A percentile compares a stretch with the other conserved stretches of the same genome.
Evolutionary conservation across 2,329 filamentous ascomycete species (phyloP).

Genomic region (Neoascochyta sp.): DNA sequence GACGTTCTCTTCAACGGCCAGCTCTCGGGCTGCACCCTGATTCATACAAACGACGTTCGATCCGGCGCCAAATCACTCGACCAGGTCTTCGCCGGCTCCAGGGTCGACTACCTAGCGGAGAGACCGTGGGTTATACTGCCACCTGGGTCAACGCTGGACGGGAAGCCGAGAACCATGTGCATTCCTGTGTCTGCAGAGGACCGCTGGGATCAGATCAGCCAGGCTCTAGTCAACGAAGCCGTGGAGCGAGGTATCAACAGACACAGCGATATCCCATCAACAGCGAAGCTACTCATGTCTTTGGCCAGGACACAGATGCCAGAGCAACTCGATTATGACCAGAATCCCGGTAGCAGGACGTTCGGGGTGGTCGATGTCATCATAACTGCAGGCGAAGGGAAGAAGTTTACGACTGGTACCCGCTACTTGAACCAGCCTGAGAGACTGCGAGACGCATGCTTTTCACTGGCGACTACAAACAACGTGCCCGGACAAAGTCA

Average conservation of each 20-base stretch:
- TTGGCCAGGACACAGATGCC: slow-evolving; percentile 41
- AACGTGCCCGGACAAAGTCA: no score
- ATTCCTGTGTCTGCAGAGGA: slow-evolving; percentile 8
- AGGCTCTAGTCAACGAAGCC: slow-evolving; percentile 34
- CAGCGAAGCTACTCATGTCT: slow-evolving; percentile 39
- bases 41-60: slow-evolving; percentile 21
- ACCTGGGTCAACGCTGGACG: slow-evolving; percentile 19
- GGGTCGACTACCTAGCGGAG: slow-evolving; percentile 41
- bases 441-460: slow-evolving; percentile 22
- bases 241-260: slow-evolving; percentile 32
- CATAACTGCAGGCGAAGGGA: slow-evolving; percentile 29
- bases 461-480: slow-evolving; percentile 1
- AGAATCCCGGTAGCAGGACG: slow-evolving; percentile 23
- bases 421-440: slow-evolving; percentile 24
- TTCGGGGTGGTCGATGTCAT: slow-evolving; percentile 42
- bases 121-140: slow-evolving; percentile 45
- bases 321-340: slow-evolving; percentile 26
- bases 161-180: slow-evolving; percentile 9
- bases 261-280: slow-evolving; percentile 30
- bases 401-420: slow-evolving; percentile 18
- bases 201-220: slow-evolving; percentile 37
- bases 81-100: slow-evolving; percentile 39
- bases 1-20: slow-evolving; percentile 50
- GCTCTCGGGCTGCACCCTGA: slow-evolving; percentile 33
- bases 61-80: slow-evolving; percentile 15